phyloP scores from a whole-genome alignment of 1,139 yeast species.

The Suhomyces chickasaworum region DNA sequence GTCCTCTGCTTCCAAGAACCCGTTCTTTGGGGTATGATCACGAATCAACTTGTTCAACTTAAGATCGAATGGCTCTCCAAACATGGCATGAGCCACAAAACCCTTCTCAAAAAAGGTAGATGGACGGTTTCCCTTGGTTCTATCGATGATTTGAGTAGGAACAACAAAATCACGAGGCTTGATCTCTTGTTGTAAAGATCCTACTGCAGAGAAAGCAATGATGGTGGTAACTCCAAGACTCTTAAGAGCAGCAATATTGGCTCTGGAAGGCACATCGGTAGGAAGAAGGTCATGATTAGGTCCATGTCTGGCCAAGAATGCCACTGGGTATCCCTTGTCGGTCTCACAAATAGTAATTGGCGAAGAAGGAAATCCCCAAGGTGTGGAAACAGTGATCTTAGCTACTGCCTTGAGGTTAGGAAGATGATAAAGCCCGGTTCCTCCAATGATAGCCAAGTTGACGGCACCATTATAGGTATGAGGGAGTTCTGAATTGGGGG shows the following conservation, averaged over 20 bases:
- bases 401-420: conserved; percentile 86
- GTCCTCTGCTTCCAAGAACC: conserved; percentile 56
- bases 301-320: conserved; percentile 96
- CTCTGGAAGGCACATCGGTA: conserved; percentile 86
- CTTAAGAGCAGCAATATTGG: conserved; percentile 95
- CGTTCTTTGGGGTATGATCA: conserved; percentile 52
- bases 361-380: conserved; percentile 97
- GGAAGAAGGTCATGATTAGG: conserved; percentile 86
- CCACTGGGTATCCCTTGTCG: conserved; percentile 76
- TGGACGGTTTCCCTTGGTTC: conserved; percentile 93
- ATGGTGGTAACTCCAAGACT: conserved; percentile 83
- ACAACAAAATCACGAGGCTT: conserved; percentile 92
- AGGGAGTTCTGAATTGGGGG: conserved; percentile 34
- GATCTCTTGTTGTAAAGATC: conserved; percentile 86
- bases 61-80: conserved; percentile 93
- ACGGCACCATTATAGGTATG: conserved; percentile 50
- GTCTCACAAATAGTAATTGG: conserved; percentile 88
- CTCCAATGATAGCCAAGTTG: conserved; percentile 88
- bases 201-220: conserved; percentile 94
- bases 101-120: conserved; percentile 91
- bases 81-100: conserved; percentile 94
- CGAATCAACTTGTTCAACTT: conserved; percentile 67
- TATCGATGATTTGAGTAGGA: conserved; percentile 93
- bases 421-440: conserved; percentile 93
- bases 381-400: conserved; percentile 75